Base-by-base conservation (phyloP, 2,329 filamentous ascomycete genomes). In the Ceratocystis huliohia region DNA sequence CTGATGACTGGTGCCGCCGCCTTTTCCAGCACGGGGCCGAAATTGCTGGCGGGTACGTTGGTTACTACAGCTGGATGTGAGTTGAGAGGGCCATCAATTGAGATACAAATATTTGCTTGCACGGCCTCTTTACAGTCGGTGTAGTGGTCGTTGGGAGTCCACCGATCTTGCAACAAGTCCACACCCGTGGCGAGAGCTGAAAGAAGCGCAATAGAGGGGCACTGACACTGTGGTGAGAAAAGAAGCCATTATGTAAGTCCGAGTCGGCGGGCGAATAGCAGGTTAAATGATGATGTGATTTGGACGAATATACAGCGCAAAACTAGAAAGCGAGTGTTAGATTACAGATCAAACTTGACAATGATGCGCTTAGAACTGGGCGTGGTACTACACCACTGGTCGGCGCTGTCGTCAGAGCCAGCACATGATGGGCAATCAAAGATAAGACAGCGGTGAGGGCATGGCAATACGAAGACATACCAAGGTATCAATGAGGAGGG, bases 41-140 rank as follows among this genome's bases (percentile, higher is more conserved):
- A 97, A 97, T 71, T 94, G 89, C 73, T 89, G 91, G 76, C 89
- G 86, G 71, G 89, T 91, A 73, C 91, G 88, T 75, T 91, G 87
- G 79, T 94, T 94, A 71, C 90, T 94, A 68, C 65, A 62, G 68
- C 65, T n/a, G 15, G 56, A 17, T 59, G 56, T 59, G 7, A 59
- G 56, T 59, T n/a, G 25, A 25, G 8, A 25, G 46, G 17, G n/a
- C 20, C 46, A n/a, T 28, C n/a, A 50, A 22, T 22, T 28, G 37
- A 53, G 20, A 22, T 25, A 53, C 22, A 22, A 53, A 53, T 22
- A 41, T 13, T 41, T 41, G 37, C 37, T 41, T 41, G 37, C 10
- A 41, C 37, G 37, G 37, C 37, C 37, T 41, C 37, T 41, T 41
- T 41, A 41, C 37, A 41, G 37, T 41, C 37, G 37, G 37, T 15